Base-by-base conservation (phyloP, 306 rosid species). In the Trifolium dubium region DNA sequence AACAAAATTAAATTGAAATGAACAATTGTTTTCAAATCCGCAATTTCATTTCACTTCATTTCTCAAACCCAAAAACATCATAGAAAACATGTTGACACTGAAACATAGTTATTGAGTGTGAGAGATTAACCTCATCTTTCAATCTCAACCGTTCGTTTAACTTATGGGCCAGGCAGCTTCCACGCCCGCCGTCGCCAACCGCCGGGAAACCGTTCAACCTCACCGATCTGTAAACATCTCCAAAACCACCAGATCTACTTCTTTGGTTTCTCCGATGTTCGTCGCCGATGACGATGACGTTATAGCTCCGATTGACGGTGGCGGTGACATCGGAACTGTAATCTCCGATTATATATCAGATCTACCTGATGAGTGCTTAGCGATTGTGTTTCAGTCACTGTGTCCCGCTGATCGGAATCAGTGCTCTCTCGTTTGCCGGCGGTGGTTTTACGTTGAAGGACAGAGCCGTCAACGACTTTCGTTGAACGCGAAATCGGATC, bases 391-490 rank as follows among this genome's bases (percentile, higher is more conserved):
- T 58, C 96, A 92, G 74, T 92, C 87, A 8, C 89, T 95, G 5
- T 43, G 86, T 83, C 77, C 99, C 46, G 89, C 83, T 30, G 99
- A 95, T 68, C 89, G 98, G 55, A 95, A 86, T 47, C 70, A 73
- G 17, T 95, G 99, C 79, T 92, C 99, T 4, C 89, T 95, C 8
- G 99, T 95, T 3, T 92, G 97, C 85, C 87, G 84, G 65, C 90
- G 99, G 69, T 95, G 99, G 99, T 64, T 88, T 18, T 77, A 47
- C 77, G 80, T 95, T 49, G 99, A 95, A 76, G 99, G 98, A 14
- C 98, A 95, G 81, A 92, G 97, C 19, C 98, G 98, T 12, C 89
- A 92, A 39, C 97, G 99, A 3, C 86, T 95, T 40, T 92, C 97
- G 6, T 95, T 95, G 49, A 84, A 85, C 82, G 96, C 99, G 0